Evolutionary conservation across 2,329 filamentous ascomycete genomes (phyloP).

Genomic region (Sclerotinia spermophila): DNA sequence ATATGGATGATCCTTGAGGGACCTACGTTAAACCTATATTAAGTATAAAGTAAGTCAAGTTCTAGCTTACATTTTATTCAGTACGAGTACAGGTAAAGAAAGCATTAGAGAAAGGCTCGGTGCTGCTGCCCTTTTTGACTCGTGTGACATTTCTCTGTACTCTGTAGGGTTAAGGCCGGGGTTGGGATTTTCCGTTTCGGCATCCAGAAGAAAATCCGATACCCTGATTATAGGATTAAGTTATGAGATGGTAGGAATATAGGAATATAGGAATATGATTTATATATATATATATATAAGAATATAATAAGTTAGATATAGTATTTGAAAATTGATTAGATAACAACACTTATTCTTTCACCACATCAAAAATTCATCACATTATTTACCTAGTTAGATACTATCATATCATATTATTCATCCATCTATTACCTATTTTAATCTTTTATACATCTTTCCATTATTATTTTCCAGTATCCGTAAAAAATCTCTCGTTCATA

Average conservation of each 20-base stretch:
- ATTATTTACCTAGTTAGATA: background rate
- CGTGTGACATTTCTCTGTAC: background rate
- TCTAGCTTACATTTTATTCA: background rate
- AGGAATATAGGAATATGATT: too few relatives aligned
- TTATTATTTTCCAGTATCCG: background rate
- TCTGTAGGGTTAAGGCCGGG: background rate
- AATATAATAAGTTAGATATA: too few relatives aligned
- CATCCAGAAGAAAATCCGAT: background rate
- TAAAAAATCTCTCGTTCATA: background rate
- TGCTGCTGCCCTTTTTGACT: background rate
- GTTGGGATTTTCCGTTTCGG: background rate
- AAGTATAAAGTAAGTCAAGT: background rate
- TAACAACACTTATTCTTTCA: too few relatives aligned
- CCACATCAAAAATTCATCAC: background rate
- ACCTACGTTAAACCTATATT: background rate
- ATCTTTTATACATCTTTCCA: background rate
- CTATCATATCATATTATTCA: background rate
- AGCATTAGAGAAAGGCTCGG: background rate
- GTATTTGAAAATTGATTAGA: too few relatives aligned
- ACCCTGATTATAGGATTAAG: too few relatives aligned
- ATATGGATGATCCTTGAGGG: background rate
- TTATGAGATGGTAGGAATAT: too few relatives aligned
- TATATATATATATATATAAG: too few relatives aligned
- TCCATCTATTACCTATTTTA: background rate
- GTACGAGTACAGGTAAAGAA: background rate